Conservation (phyloP, 768 basidiomycete species). For the Amanita pseudoporphyria region DNA sequence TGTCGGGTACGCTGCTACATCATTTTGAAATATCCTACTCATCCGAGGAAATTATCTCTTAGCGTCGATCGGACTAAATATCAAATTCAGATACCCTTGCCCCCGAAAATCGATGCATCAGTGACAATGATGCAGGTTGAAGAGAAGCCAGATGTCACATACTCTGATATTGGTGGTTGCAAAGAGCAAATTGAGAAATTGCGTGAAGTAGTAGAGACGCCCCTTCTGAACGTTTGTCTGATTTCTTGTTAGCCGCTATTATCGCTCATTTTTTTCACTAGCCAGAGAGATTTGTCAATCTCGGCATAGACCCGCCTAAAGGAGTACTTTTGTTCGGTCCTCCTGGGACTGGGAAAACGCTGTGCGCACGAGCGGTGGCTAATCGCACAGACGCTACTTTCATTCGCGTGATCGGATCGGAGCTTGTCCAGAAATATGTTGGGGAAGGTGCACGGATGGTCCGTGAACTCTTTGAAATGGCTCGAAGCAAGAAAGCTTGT, state of each 20-base stretch:
- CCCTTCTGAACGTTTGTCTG: conserved; percentile 74
- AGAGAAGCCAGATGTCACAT: conserved; percentile 97
- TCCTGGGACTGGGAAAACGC: conserved; percentile 96
- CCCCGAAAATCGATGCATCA: conserved; percentile 97
- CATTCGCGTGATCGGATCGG: conserved; percentile 98
- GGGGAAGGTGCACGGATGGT: conserved; percentile 99
- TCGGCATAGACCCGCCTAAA: conserved; percentile 98
- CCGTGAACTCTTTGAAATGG: conserved; percentile 98
- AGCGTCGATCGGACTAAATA: conserved; percentile 96
- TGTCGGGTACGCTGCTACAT: conserved; percentile 67
- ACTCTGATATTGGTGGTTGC: conserved; percentile 96
- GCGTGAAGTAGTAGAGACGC: conserved; percentile 95
- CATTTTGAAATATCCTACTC: not conserved
- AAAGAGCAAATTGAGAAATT: conserved; percentile 99
- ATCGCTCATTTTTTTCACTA: conserved; percentile 24
- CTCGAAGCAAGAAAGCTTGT: conserved; percentile 95
- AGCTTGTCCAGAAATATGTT: conserved; percentile 99
- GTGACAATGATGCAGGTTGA: conserved; percentile 99
- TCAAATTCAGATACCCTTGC: conserved; percentile 96
- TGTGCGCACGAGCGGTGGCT: conserved; percentile 96
- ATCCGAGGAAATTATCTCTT: conserved; percentile 9
- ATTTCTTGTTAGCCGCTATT: not conserved
- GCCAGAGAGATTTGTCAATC: conserved; percentile 98
- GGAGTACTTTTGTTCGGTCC: conserved; percentile 95
- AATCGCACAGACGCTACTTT: conserved; percentile 99